Conservation (phyloP, 2,329 filamentous ascomycete species). For the Talaromyces sp. region DNA sequence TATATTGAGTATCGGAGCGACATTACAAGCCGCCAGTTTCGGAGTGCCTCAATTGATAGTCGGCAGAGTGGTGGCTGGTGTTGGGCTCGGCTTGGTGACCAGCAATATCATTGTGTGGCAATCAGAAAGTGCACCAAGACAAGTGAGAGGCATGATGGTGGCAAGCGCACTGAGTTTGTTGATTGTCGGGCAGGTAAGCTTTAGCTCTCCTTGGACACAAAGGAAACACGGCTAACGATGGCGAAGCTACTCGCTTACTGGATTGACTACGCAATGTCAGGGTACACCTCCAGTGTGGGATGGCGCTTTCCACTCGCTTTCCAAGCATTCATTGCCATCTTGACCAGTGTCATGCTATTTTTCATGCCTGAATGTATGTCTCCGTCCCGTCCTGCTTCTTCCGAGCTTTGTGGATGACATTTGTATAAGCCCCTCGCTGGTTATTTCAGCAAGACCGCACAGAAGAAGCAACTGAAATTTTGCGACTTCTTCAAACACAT, state of each 20-base stretch:
- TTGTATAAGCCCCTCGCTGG: conserved; percentile 17
- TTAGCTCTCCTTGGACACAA: too few species aligned
- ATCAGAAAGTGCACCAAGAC: conserved; percentile 16
- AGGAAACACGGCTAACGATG: too few species aligned
- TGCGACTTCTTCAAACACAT: conserved; percentile 15
- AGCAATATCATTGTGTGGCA: conserved; percentile 25
- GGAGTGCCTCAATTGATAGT: conserved; percentile 50
- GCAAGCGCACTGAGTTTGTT: conserved; percentile 17
- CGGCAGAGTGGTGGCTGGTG: conserved; percentile 49
- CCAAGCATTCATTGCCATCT: conserved; percentile 13
- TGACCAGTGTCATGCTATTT: conserved; percentile 14
- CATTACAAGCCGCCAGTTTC: conserved; percentile 52
- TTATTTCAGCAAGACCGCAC: conserved; percentile 14
- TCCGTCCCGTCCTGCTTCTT: too few species aligned
- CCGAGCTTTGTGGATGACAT: background rate
- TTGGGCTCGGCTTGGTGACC: conserved; percentile 34
- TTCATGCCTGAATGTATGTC: conserved; percentile 19
- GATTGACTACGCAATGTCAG: conserved; percentile 21
- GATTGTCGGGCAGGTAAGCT: conserved; percentile 16
- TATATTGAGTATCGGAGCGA: conserved; percentile 55
- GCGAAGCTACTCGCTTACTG: conserved; percentile 12
- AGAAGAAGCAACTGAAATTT: conserved; percentile 15
- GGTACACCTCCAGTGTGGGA: conserved; percentile 17
- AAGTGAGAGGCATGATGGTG: conserved; percentile 15
- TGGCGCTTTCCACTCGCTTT: conserved; percentile 20